phyloP scores from a whole-genome alignment of 2,329 filamentous ascomycete species.

The Xylariaceae sp. region DNA sequence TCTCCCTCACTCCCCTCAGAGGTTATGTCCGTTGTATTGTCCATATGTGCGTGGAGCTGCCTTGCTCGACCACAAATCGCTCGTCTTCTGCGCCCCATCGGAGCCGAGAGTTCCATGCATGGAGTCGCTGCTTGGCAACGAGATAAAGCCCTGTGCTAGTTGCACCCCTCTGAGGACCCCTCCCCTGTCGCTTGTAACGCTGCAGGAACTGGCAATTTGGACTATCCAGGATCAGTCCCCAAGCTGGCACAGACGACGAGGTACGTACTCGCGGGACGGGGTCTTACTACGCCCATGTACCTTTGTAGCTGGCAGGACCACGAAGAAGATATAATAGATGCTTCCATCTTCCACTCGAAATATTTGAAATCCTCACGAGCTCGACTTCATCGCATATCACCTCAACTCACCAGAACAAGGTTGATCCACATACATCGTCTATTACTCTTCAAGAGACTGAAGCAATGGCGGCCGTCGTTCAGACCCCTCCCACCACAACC shows the following conservation, averaged over 20 bases:
- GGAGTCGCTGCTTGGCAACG: no score
- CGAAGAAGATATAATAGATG: no score
- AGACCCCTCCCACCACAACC: constrained; percentile 10
- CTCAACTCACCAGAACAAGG: constrained; percentile 9
- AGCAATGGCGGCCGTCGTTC: constrained; percentile 17
- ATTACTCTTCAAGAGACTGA: constrained; percentile 3
- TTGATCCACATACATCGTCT: constrained; percentile 6
- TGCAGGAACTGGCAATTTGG: constrained; percentile 20
- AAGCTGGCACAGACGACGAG: neutral
- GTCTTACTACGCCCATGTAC: constrained; percentile 14
- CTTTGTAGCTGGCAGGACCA: neutral
- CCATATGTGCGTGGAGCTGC: no score
- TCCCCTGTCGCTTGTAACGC: neutral
- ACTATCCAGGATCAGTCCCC: constrained; percentile 13
- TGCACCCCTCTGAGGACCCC: constrained; percentile 3
- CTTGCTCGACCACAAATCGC: no score
- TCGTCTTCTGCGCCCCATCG: no score
- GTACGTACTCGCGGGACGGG: neutral
- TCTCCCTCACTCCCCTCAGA: no score
- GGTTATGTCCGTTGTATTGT: no score
- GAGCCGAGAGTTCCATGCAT: no score
- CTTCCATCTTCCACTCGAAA: constrained; percentile 6
- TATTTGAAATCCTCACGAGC: constrained; percentile 11
- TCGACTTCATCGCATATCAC: constrained; percentile 10
- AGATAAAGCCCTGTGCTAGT: no score